Percentiles rank a stretch among this genome's conserved stretches.
These are phyloP conservation scores for Xylariaceae sp. DNA, from an alignment of 2,329 filamentous ascomycete genomes.

Conservation along the genomic window DNA sequence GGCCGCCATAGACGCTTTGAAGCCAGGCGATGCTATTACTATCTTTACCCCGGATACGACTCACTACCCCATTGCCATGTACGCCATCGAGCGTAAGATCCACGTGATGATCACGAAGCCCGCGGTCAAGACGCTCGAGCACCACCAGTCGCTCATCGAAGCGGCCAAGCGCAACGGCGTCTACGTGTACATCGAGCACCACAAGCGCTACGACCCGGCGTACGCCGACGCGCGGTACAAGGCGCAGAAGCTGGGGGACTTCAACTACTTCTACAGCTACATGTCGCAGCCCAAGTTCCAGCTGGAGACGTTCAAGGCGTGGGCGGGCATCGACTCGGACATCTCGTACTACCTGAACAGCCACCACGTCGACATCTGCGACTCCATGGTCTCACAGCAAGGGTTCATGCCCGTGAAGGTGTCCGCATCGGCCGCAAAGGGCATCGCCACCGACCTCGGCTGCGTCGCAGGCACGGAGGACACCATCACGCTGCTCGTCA, in stretches of 20 bases:
- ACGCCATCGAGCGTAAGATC: slow-evolving; percentile 80
- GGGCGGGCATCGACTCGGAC: slow-evolving; percentile 87
- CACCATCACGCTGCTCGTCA: slow-evolving; percentile 84
- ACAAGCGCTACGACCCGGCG: slow-evolving; percentile 92
- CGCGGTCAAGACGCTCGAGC: slow-evolving; percentile 74
- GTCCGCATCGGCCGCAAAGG: slow-evolving; percentile 69
- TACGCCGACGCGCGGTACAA: slow-evolving; percentile 82
- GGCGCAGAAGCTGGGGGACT: slow-evolving; percentile 74
- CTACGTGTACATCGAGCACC: slow-evolving; percentile 91
- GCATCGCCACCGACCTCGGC: slow-evolving; percentile 71
- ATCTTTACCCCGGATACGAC: slow-evolving; percentile 95
- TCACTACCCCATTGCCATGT: slow-evolving; percentile 86
- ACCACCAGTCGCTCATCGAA: slow-evolving; percentile 72
- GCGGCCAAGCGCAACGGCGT: slow-evolving; percentile 70
- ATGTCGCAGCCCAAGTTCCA: slow-evolving; percentile 92
- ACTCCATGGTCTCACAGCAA: slow-evolving; percentile 73
- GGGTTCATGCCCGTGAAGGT: slow-evolving; percentile 75
- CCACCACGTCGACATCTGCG: slow-evolving; percentile 88
- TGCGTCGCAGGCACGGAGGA: slow-evolving; percentile 81
- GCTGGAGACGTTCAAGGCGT: slow-evolving; percentile 89
- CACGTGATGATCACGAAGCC: slow-evolving; percentile 95
- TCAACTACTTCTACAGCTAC: slow-evolving; percentile 98
- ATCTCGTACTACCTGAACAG: slow-evolving; percentile 96
- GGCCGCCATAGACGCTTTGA: slow-evolving; percentile 75
- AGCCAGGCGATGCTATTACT: slow-evolving; percentile 80